Percentiles rank a stretch among this genome's conserved stretches.
These are phyloP conservation scores for Coniochaeta sp. DNA, from an alignment of 2,329 filamentous ascomycete species.

Conservation along the genomic window DNA sequence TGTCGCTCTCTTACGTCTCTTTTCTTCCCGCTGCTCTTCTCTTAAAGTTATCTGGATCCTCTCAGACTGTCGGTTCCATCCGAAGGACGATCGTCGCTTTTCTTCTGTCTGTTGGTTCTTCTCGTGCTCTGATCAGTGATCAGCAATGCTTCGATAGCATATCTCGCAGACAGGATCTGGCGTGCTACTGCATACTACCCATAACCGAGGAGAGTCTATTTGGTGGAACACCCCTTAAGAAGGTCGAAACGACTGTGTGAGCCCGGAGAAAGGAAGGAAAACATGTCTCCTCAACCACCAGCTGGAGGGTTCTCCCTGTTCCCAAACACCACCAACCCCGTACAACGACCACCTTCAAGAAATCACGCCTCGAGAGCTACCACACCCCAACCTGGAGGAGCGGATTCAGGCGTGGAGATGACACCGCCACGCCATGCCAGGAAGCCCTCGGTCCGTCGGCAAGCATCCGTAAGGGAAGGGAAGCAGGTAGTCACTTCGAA, in stretches of 20 bases:
- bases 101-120: background rate
- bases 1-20: background rate
- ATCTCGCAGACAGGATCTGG: background rate
- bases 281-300: conserved; percentile 11
- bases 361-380: conserved; percentile 32
- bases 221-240: background rate
- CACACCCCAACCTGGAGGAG: conserved; percentile 24
- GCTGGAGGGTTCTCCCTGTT: conserved; percentile 50
- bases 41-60: background rate
- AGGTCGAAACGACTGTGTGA: background rate
- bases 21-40: background rate
- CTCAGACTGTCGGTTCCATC: conserved; percentile 1
- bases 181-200: background rate
- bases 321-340: conserved; percentile 37
- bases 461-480: conserved; percentile 26
- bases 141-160: background rate
- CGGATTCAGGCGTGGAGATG: conserved; percentile 16
- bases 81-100: background rate
- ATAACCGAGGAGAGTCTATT: background rate
- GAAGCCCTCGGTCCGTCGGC: conserved; percentile 24
- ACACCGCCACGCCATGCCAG: conserved; percentile 23
- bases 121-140: conserved; percentile 1
- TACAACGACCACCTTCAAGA: conserved; percentile 29
- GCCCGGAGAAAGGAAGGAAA: background rate
- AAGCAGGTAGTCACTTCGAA: conserved; percentile 12